Evolutionary conservation across 192 early-diverging fungal species (phyloP).

Genomic region (Radiomyces spectabilis): DNA sequence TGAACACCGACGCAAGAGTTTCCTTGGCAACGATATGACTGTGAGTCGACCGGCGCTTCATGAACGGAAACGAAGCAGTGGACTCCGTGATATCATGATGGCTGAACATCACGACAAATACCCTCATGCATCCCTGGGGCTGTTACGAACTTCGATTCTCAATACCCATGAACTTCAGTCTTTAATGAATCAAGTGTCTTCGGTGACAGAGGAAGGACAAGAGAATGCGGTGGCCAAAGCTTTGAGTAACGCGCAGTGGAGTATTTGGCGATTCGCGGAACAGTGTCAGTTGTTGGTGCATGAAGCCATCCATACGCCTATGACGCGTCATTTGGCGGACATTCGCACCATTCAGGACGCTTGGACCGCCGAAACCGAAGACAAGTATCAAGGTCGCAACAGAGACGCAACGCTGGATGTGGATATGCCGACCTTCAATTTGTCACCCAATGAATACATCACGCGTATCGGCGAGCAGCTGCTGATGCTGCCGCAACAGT

Average conservation of each 20-base stretch:
- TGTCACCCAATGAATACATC: conserved; percentile 60
- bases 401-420: too few relatives aligned
- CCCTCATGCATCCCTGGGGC: conserved; percentile 9
- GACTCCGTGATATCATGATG: too few relatives aligned
- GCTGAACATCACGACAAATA: conserved; percentile 5
- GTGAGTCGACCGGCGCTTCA: too few relatives aligned
- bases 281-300: conserved; percentile 11
- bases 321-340: conserved; percentile 6
- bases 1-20: too few relatives aligned
- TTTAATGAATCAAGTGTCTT: too few relatives aligned
- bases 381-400: too few relatives aligned
- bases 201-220: too few relatives aligned
- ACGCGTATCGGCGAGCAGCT: conserved; percentile 62
- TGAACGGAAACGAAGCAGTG: too few relatives aligned
- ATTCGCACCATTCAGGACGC: conserved; percentile 2
- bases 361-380: conserved; percentile 1
- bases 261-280: too few relatives aligned
- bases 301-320: conserved; percentile 8
- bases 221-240: too few relatives aligned
- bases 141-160: conserved; percentile 11
- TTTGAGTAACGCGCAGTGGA: too few relatives aligned
- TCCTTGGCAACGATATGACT: too few relatives aligned
- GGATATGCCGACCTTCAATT: conserved; percentile 38
- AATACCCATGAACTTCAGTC: conserved; percentile 7
- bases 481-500: conserved; percentile 57